Evolutionary conservation across 805 yeast genomes (phyloP).

Genomic region (Lachancea fermentati): DNA sequence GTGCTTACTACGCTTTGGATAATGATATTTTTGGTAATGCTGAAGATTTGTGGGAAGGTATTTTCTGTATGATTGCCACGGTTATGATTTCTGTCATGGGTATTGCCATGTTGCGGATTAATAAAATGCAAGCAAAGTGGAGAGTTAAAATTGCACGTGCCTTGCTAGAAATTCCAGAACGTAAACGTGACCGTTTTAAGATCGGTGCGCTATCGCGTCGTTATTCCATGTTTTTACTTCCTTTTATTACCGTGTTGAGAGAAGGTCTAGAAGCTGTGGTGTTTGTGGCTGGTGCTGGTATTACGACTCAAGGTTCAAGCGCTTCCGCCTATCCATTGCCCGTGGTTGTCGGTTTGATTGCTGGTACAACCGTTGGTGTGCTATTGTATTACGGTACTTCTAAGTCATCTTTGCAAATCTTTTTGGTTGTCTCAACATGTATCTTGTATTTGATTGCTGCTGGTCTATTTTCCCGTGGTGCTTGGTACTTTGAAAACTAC

Average conservation of each 20-base stretch:
- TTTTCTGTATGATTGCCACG: slow-evolving; percentile 85
- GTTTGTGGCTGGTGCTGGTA: slow-evolving; percentile 93
- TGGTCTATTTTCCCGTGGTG: slow-evolving; percentile 88
- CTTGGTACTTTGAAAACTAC: slow-evolving; percentile 82
- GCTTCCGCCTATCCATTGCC: slow-evolving; percentile 87
- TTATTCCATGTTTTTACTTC: slow-evolving; percentile 84
- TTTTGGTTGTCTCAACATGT: slow-evolving; percentile 82
- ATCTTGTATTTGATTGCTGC: slow-evolving; percentile 86
- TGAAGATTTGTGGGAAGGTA: slow-evolving; percentile 97
- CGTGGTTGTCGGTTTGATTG: slow-evolving; percentile 78
- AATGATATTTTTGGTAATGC: slow-evolving; percentile 80
- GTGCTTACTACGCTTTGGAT: slow-evolving; percentile 77
- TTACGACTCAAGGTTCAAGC: slow-evolving; percentile 44
- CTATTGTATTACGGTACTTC: slow-evolving; percentile 79
- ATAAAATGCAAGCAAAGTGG: slow-evolving; percentile 97
- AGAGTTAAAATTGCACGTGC: slow-evolving; percentile 89
- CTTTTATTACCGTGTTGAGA: slow-evolving; percentile 86
- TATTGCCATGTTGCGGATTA: slow-evolving; percentile 89
- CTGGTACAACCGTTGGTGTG: slow-evolving; percentile 69
- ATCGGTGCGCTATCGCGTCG: slow-evolving; percentile 56
- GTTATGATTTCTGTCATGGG: slow-evolving; percentile 91
- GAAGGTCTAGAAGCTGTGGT: slow-evolving; percentile 97
- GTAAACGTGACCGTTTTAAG: slow-evolving; percentile 46
- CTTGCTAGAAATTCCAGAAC: slow-evolving; percentile 52
- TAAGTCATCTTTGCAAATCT: slow-evolving; percentile 74